These are phyloP conservation scores for Gossypium australe DNA, from an alignment of 345 rosid species.

Conservation along the genomic window DNA sequence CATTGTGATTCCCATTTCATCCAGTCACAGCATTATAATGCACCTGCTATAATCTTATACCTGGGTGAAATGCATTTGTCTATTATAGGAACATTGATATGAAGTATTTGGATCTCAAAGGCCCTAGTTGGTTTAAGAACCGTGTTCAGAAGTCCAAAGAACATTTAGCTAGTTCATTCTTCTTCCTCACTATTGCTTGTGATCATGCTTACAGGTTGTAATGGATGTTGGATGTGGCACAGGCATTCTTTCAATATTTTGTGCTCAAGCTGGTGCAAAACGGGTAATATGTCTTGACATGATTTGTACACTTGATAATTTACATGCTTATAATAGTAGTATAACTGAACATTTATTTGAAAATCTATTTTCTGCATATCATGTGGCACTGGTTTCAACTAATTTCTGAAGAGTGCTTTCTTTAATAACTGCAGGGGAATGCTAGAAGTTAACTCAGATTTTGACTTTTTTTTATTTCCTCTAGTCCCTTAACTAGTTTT, in stretches of 20 bases:
- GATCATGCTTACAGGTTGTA: slow-evolving; percentile 58
- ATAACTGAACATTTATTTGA: not conserved
- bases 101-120: slow-evolving; percentile 1
- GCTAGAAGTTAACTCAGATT: not conserved
- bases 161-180: not conserved
- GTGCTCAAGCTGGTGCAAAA: slow-evolving; percentile 98
- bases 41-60: not conserved
- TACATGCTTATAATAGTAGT: not conserved
- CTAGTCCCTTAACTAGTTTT: not conserved
- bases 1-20: not conserved
- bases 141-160: not conserved
- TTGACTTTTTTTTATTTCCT: not conserved
- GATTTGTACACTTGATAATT: not conserved
- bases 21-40: not conserved
- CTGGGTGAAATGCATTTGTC: not conserved
- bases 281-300: slow-evolving; percentile 38
- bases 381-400: not conserved
- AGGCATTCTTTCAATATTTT: slow-evolving; percentile 93
- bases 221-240: slow-evolving; percentile 99
- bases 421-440: not conserved
- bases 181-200: slow-evolving; percentile 17
- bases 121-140: not conserved
- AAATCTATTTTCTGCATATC: not conserved
- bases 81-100: not conserved
- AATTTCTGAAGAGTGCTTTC: not conserved